Base-by-base conservation (phyloP, 306 rosid species). In the Luffa aegyptiaca region DNA sequence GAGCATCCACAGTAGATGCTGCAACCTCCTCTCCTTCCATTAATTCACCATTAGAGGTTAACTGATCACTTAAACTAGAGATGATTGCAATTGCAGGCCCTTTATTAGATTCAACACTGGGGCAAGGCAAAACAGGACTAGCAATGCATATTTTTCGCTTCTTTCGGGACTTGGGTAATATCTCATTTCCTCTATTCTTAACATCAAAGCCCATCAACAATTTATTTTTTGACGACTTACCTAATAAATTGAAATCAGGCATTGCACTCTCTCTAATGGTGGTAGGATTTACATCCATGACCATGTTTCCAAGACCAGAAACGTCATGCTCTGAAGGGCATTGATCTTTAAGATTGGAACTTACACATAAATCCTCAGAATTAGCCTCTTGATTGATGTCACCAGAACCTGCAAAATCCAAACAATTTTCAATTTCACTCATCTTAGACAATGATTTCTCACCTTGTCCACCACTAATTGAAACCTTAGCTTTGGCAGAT, bases 281-380 rank as follows among this genome's bases (percentile, higher is more conserved):
- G 68, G 80, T 75, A 80, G 84, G 78, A 35, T 71, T 82, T 83
- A 77, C 82, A 79, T 77, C 83, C 57, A 85, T 72, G 81, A 82
- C 85, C 79, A 81, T 76, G 65, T 80, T 88, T 83, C 81, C 87
- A 84, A 71, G 80, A 80, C 81, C 77, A 78, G 85, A 84, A 85
- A 84, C 81, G 59, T 79, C 71, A 62, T 80, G 84, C 74, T 83
- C 88, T 37, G 84, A 84, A 77, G 64, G 56, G 76, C 82, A 79
- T 82, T 81, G 73, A 76, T 80, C 84, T 64, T 85, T 86, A 42
- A 80, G 72, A 64, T 78, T 44, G 45, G 39, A 58, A 82, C 79
- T 64, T 72, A 52, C 72, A 75, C 81, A 69, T 78, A 85, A 82
- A 86, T 87, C 83, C 80, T 70, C 77, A 58, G 82, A 78, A 81